These are phyloP conservation scores for Boletus barrowsii DNA, from an alignment of 768 basidiomycete genomes.

Conservation along the genomic window DNA sequence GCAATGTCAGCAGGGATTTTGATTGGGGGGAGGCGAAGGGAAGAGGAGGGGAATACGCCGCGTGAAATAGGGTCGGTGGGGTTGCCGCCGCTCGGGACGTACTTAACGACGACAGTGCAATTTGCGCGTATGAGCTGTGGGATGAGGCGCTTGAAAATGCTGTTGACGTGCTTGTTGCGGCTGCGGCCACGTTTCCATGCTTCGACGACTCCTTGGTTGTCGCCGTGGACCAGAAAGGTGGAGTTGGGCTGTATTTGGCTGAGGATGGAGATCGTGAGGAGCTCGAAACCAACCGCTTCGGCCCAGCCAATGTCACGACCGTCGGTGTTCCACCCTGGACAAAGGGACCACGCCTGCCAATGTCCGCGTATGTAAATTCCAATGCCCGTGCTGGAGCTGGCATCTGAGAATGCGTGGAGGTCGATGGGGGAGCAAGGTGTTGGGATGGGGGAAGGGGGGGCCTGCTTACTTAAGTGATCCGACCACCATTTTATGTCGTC, in stretches of 20 bases:
- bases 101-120: not conserved
- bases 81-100: not conserved
- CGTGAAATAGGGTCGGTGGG: too few species aligned
- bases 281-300: not conserved
- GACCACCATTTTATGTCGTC: too few species aligned
- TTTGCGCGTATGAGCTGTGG: not conserved
- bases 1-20: too few species aligned
- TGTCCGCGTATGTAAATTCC: not conserved
- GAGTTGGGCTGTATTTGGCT: too few species aligned
- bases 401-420: not conserved
- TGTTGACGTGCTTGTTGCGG: constrained; percentile 26
- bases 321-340: not conserved
- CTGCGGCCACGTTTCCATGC: constrained; percentile 34
- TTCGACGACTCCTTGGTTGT: constrained; percentile 35
- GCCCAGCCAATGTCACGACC: not conserved
- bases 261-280: not conserved
- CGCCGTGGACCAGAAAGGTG: not conserved
- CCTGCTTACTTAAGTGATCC: too few species aligned
- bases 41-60: too few species aligned
- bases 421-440: too few species aligned
- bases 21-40: too few species aligned
- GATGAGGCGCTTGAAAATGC: constrained; percentile 25
- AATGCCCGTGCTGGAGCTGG: not conserved
- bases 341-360: not conserved
- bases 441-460: not conserved